A percentile compares a stretch with the other conserved stretches of the same genome.
Evolutionary conservation across 2,329 filamentous ascomycete genomes (phyloP).

Genomic region (Alternaria rosae): DNA sequence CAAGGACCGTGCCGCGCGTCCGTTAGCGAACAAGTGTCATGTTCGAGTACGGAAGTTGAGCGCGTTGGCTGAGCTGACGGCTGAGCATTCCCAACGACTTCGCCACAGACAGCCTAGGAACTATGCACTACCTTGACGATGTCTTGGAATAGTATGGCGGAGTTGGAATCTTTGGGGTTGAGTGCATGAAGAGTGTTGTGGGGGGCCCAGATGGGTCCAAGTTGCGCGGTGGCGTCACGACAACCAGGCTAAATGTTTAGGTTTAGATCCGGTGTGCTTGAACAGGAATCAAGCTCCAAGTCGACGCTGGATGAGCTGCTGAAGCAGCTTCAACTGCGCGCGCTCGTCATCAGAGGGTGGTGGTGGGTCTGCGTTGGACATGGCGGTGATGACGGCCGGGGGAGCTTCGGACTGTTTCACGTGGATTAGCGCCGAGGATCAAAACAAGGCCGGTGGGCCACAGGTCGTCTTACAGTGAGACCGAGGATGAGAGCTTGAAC

Average conservation of each 20-base stretch:
- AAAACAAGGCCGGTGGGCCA: slow-evolving; percentile 37
- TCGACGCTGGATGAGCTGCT: slow-evolving; percentile 43
- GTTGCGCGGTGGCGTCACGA: slow-evolving; percentile 26
- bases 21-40: slow-evolving; percentile 24
- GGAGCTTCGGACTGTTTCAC: slow-evolving; percentile 52
- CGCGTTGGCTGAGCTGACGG: slow-evolving; percentile 12
- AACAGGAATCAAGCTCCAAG: slow-evolving; percentile 33
- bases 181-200: slow-evolving; percentile 20
- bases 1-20: slow-evolving; percentile 22
- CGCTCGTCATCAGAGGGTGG: slow-evolving; percentile 36
- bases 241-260: slow-evolving; percentile 24
- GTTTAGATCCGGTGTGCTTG: slow-evolving; percentile 20
- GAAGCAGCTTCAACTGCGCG: slow-evolving; percentile 40
- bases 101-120: slow-evolving; percentile 10
- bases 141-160: slow-evolving; percentile 2
- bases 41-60: slow-evolving; percentile 15
- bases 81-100: slow-evolving; percentile 1
- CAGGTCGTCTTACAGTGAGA: slow-evolving; percentile 65
- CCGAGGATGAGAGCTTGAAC: slow-evolving; percentile 63
- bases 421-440: slow-evolving; percentile 45
- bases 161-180: slow-evolving; percentile 5
- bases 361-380: slow-evolving; percentile 37
- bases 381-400: slow-evolving; percentile 42
- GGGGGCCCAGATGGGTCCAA: slow-evolving; percentile 27
- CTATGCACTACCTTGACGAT: slow-evolving; percentile 3